These are phyloP conservation scores for Recurvomyces mirabilis DNA, from an alignment of 495 filamentous ascomycete genomes.

Conservation along the genomic window DNA sequence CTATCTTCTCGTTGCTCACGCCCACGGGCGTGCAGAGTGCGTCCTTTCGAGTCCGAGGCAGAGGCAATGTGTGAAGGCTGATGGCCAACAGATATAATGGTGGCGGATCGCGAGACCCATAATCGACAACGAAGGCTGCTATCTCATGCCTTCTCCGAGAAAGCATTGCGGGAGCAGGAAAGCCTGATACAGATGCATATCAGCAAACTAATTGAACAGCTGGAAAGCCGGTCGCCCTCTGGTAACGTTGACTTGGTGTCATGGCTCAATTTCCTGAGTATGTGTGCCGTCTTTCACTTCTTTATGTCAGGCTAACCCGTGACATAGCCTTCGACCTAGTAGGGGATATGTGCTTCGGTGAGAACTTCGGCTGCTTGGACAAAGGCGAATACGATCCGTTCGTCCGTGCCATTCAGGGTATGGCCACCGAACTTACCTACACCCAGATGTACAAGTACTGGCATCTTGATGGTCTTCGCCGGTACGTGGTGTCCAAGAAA, in stretches of 20 bases:
- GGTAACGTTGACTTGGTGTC: constrained; percentile 34
- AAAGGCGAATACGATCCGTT: constrained; percentile 41
- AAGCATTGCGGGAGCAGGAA: constrained; percentile 4
- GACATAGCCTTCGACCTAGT: constrained; percentile 52
- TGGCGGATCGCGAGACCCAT: constrained; percentile 3
- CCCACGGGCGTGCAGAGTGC: constrained; percentile 1
- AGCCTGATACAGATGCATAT: constrained; percentile 2
- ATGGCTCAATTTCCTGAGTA: constrained; percentile 42
- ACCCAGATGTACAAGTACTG: constrained; percentile 1
- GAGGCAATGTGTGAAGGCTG: background rate
- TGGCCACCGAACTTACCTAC: background rate
- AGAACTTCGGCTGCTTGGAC: constrained; percentile 45
- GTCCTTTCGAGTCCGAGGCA: background rate
- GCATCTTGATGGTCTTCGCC: background rate
- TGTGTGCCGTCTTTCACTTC: background rate
- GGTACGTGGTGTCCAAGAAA: background rate
- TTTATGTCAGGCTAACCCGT: background rate
- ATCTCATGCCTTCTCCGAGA: constrained; percentile 5
- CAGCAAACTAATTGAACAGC: background rate
- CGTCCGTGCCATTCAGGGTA: constrained; percentile 28
- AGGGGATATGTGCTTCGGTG: constrained; percentile 49
- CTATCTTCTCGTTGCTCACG: constrained; percentile 2
- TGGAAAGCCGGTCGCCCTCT: background rate
- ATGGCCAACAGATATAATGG: background rate
- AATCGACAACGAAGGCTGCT: constrained; percentile 6